phyloP scores from a whole-genome alignment of 1,139 yeast genomes.

The Geotrichum klebahnii region DNA sequence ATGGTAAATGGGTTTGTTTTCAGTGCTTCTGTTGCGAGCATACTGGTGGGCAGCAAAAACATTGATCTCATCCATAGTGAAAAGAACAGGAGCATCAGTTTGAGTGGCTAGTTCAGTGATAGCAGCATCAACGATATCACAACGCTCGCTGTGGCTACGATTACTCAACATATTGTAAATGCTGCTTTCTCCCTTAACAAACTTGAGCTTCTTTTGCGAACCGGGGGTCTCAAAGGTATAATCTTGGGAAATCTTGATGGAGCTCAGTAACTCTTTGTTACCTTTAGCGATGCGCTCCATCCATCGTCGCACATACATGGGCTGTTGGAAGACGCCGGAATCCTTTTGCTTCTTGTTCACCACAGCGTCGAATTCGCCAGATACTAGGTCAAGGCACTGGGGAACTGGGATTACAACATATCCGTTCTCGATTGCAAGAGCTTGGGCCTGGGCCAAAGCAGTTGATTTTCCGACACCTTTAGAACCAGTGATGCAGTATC shows the following conservation, averaged over 20 bases:
- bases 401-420: conserved; percentile 64
- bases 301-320: conserved; percentile 67
- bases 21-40: conserved; percentile 59
- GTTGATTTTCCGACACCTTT: conserved; percentile 81
- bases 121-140: conserved; percentile 50
- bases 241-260: conserved; percentile 38
- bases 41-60: conserved; percentile 53
- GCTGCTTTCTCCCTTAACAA: conserved; percentile 46
- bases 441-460: conserved; percentile 65
- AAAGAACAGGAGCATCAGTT: conserved; percentile 52
- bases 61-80: conserved; percentile 74
- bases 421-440: conserved; percentile 50
- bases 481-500: conserved; percentile 62
- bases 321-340: conserved; percentile 59
- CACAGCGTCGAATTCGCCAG: conserved; percentile 70
- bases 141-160: conserved; percentile 39
- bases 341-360: conserved; percentile 43
- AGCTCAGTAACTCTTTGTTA: conserved; percentile 50
- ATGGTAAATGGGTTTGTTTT: conserved; percentile 57
- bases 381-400: conserved; percentile 55
- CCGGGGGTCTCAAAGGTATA: conserved; percentile 19
- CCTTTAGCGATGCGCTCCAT: conserved; percentile 54
- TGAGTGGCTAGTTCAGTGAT: conserved; percentile 53
- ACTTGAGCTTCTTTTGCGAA: conserved; percentile 26
- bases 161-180: conserved; percentile 44